Evolutionary conservation across 1,139 yeast genomes (phyloP).

Genomic region (Blastobotrys aristatus): DNA sequence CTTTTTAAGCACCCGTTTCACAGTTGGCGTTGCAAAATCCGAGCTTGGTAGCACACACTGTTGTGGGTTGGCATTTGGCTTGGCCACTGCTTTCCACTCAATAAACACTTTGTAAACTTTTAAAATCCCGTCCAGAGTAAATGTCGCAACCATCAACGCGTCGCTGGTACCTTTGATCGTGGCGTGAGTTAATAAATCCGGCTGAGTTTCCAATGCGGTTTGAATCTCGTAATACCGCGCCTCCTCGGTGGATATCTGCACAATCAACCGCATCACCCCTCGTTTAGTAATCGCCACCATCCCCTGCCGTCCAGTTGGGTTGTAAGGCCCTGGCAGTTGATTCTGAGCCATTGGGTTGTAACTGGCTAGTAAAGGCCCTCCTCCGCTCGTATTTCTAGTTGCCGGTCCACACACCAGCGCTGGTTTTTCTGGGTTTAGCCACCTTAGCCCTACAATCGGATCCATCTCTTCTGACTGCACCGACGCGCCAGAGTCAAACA

Average conservation of each 20-base stretch:
- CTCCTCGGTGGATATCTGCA: slow-evolving; percentile 27
- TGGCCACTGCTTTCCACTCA: slow-evolving; percentile 50
- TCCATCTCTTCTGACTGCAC: slow-evolving; percentile 21
- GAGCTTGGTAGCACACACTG: slow-evolving; percentile 12
- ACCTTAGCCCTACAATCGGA: slow-evolving; percentile 50
- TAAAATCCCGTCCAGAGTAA: slow-evolving; percentile 41
- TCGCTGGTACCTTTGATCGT: slow-evolving; percentile 56
- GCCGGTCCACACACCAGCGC: slow-evolving; percentile 33
- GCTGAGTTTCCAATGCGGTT: slow-evolving; percentile 21
- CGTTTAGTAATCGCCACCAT: slow-evolving; percentile 49
- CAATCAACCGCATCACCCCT: slow-evolving; percentile 47
- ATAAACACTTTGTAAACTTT: slow-evolving; percentile 46
- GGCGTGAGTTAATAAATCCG: slow-evolving; percentile 40
- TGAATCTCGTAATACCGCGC: slow-evolving; percentile 30
- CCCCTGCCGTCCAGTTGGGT: slow-evolving; percentile 42
- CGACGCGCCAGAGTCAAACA: background rate
- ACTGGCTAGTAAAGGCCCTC: slow-evolving; percentile 28
- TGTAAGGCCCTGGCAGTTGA: slow-evolving; percentile 58
- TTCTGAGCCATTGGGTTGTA: slow-evolving; percentile 52
- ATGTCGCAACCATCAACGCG: slow-evolving; percentile 45
- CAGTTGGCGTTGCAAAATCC: slow-evolving; percentile 19
- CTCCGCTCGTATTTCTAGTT: slow-evolving; percentile 15
- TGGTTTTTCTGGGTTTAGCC: slow-evolving; percentile 69
- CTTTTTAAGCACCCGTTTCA: slow-evolving; percentile 18
- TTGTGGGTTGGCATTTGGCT: slow-evolving; percentile 13